Evolutionary conservation across 2,329 filamentous ascomycete genomes (phyloP), one percentile per base, ranked within the genome.

Genomic region (Incumbomyces delicatus): DNA sequence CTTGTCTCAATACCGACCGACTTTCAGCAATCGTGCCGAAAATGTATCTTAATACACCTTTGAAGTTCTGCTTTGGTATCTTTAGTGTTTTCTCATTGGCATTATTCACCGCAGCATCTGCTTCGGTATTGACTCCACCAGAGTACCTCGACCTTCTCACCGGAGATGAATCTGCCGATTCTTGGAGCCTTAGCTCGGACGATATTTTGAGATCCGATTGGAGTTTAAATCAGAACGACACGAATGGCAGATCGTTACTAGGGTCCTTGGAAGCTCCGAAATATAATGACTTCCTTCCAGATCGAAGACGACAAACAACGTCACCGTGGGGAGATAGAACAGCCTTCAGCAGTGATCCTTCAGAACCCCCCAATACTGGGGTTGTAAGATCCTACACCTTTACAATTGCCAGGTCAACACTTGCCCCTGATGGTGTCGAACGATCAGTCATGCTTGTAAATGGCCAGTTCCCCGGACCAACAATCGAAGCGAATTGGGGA

Each of bases 391-490:
- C 59, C 32, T 65, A 63, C 38, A 57, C 58, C 50, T 58, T 63
- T 30, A 55, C 54, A 1, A 36, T 63, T 12, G 50, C 55, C 18
- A 50, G 58, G 13, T 41, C 51, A 12, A 56, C 49, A 1, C 39
- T 57, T 17, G 53, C 58, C 3, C 62, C 61, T 12, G 62, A 64
- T 53, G 62, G 62, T 0, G 51, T 56, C 22, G 30, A 51, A 8
- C 51, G 58, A 1, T 47, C 50, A n/a, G 54, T 57, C 29, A 57
- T 63, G 46, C 47, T 57, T 7, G 52, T 62, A 48, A 66, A 63
- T 41, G 60, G 57, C 13, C 51, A 58, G 7, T 62, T 63, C 50
- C 83, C 83, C 1, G 83, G 80, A 0, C 84, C 84, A 1, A 68
- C 73, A 18, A 50, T 60, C 38, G 54, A 60, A 39, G 54, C 53